Percentiles rank a stretch among this genome's conserved stretches.
These are phyloP conservation scores for Ajuga reptans DNA, from an alignment of 305 asterid genomes.

Conservation along the genomic window DNA sequence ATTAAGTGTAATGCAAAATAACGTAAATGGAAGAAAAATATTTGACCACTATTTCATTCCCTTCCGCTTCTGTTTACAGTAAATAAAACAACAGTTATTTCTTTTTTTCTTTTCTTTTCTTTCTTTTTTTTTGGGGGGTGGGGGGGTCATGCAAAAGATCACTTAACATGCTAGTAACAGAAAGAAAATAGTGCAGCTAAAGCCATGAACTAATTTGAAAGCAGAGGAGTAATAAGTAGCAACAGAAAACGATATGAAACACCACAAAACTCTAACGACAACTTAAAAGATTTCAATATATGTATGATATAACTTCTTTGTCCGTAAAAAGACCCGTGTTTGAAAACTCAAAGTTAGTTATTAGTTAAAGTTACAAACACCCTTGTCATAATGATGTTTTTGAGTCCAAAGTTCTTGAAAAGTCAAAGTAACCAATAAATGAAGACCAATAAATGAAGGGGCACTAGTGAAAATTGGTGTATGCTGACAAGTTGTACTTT, in stretches of 20 bases:
- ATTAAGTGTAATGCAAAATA: not conserved
- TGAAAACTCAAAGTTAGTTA: too few species aligned
- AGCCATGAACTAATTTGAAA: not conserved
- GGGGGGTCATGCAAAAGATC: not conserved
- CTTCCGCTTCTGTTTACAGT: not conserved
- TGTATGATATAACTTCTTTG: not conserved
- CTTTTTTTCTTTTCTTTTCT: too few species aligned
- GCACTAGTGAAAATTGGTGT: too few species aligned
- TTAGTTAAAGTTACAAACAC: too few species aligned
- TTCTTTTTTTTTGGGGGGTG: not conserved
- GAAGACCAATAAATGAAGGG: too few species aligned
- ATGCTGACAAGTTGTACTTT: too few species aligned
- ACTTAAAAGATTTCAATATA: not conserved
- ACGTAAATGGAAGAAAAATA: not conserved
- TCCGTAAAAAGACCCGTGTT: too few species aligned
- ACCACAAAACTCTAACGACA: constrained; percentile 11
- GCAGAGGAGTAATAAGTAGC: constrained; percentile 15
- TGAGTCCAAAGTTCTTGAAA: too few species aligned
- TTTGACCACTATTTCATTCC: not conserved
- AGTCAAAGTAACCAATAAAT: too few species aligned
- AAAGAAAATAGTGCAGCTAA: not conserved
- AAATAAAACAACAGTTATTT: not conserved
- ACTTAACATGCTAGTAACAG: constrained; percentile 4
- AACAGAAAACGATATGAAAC: not conserved
- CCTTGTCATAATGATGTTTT: too few species aligned